phyloP scores from a whole-genome alignment of 345 rosid genomes.

The Lepidium africanum region DNA sequence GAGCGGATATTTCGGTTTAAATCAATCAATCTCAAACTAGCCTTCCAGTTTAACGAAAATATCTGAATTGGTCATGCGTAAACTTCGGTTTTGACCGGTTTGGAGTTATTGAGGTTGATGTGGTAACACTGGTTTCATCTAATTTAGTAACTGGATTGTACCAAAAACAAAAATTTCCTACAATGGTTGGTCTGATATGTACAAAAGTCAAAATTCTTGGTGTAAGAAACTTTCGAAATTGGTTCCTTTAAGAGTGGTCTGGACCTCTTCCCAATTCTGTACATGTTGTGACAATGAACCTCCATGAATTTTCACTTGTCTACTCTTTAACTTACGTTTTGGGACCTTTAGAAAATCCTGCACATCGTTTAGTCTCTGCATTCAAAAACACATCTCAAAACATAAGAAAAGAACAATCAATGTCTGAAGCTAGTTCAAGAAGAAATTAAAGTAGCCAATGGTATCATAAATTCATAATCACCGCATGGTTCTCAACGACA shows the following conservation, averaged over 20 bases:
- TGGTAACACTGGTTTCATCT: too few species aligned
- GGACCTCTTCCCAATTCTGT: slow-evolving; percentile 69
- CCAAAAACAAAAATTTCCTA: background rate
- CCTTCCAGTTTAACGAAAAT: background rate
- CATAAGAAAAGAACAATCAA: background rate
- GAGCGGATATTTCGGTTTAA: background rate
- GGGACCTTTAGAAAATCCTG: slow-evolving; percentile 80
- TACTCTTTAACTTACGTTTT: slow-evolving; percentile 48
- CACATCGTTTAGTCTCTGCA: slow-evolving; percentile 63
- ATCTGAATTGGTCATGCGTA: background rate
- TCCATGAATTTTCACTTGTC: slow-evolving; percentile 85
- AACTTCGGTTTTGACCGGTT: background rate
- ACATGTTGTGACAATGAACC: slow-evolving; percentile 56
- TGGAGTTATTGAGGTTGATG: background rate
- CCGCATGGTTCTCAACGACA: slow-evolving; percentile 67
- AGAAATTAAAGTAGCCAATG: too few species aligned
- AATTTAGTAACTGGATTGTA: background rate
- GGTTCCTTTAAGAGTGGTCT: slow-evolving; percentile 56
- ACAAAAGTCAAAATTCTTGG: slow-evolving; percentile 27
- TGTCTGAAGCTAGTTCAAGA: background rate
- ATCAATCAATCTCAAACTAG: background rate
- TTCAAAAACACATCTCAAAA: background rate
- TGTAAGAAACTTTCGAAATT: slow-evolving; percentile 44
- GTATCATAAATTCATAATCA: slow-evolving; percentile 28
- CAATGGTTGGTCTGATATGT: slow-evolving; percentile 5